Percentiles rank a stretch among this genome's conserved stretches.
phyloP scores from a whole-genome alignment of 352 stramenopile species.

The Globisporangium ultimum region DNA sequence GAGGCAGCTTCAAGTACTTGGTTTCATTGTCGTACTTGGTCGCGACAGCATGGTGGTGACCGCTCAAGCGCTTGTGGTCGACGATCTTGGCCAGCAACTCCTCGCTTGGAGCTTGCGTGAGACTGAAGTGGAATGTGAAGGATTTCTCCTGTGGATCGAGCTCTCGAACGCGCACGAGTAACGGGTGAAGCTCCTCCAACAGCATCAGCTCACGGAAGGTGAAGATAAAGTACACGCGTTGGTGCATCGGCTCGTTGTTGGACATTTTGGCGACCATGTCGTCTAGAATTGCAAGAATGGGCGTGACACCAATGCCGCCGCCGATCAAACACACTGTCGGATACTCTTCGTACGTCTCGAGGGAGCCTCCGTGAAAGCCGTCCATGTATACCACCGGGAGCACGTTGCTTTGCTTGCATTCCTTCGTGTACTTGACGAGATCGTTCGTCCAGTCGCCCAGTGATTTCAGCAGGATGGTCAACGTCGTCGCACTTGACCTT shows the following conservation, averaged over 20 bases:
- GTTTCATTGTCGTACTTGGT: background rate
- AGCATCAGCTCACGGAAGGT: slow-evolving; percentile 21
- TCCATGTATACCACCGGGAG: slow-evolving; percentile 28
- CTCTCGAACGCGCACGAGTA: slow-evolving; percentile 10
- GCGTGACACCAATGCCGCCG: slow-evolving; percentile 27
- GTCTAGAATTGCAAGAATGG: slow-evolving; percentile 28
- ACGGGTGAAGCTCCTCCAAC: slow-evolving; percentile 18
- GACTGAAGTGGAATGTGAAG: slow-evolving; percentile 24
- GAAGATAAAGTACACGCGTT: slow-evolving; percentile 22
- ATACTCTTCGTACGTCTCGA: slow-evolving; percentile 27
- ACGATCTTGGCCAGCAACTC: background rate
- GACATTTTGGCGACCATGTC: slow-evolving; percentile 12
- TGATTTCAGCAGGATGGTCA: slow-evolving; percentile 19
- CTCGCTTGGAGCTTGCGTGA: slow-evolving; percentile 13
- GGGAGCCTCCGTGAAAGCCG: slow-evolving; percentile 25
- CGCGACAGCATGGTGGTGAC: background rate
- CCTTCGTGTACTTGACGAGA: slow-evolving; percentile 22
- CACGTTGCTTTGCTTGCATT: slow-evolving; percentile 24
- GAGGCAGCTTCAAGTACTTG: no score
- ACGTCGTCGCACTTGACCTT: slow-evolving; percentile 1
- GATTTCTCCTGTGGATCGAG: slow-evolving; percentile 13
- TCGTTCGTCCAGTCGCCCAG: slow-evolving; percentile 5
- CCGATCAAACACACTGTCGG: slow-evolving; percentile 19
- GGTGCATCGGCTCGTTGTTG: slow-evolving; percentile 1
- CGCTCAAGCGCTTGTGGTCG: no score